Evolutionary conservation across 2,329 filamentous ascomycete genomes (phyloP), one percentile per base, ranked within the genome.

Genomic region (Calonectria pseudoreteaudii): DNA sequence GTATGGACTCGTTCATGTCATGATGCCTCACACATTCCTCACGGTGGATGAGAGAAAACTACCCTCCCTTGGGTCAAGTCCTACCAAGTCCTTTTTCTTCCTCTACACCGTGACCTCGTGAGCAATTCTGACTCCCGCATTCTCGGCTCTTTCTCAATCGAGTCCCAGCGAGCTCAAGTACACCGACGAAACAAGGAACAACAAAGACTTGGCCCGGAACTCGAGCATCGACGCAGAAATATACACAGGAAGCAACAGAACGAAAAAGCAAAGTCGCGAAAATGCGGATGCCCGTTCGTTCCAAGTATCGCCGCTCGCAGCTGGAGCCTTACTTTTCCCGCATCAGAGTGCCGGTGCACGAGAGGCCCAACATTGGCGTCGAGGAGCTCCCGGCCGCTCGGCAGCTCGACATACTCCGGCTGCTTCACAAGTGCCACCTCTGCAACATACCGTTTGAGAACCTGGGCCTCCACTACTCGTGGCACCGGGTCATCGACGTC

Each of bases 381-480:
- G 38, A 74, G 28, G 36, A 49, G 11, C 52, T 72, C 14, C 28
- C 53, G 31, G 76, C 80, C 4, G 53, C 66, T 2, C 75, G 81
- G 52, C 77, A 78, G 14, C 76, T 86, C 20, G 72, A 77, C 7
- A 76, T 81, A 31, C 82, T 87, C 28, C 75, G 76, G 8, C 74
- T 79, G 26, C 80, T 87, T 13, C 78, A 84, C 67, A 75, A 76
- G 26, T 82, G 84, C 62, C 89, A 91, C 67, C 85, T 90, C 58
- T 85, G 86, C 0, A 83, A 83, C 31, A 85, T 91, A 7, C 89
- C 90, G 0, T 91, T 91, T 66, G 90, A 91, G 75, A 90, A 87
- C 71, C 79, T 91, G 3, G 82, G 86, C 8, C 82, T 91, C 8
- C 89, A 91, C 80, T 91, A 91, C 81, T 83, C 84, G 10, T 76